Percentiles rank a stretch among this genome's conserved stretches.
These are phyloP conservation scores for Neofusicoccum sp. DNA, from an alignment of 2,329 filamentous ascomycete genomes.

Conservation along the genomic window DNA sequence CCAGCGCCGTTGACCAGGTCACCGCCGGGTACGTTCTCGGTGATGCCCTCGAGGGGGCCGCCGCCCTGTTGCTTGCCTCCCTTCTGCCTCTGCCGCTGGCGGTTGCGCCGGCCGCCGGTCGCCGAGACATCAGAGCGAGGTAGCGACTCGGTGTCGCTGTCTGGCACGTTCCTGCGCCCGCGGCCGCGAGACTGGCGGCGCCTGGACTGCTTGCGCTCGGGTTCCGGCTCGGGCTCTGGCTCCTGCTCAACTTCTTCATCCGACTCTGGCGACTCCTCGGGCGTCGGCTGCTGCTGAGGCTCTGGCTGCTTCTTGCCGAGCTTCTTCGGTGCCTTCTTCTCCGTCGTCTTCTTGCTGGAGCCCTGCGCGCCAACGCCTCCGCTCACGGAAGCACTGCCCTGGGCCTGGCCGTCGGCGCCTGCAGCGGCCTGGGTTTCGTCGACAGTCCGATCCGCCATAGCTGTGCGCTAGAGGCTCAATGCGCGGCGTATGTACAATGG, in stretches of 20 bases:
- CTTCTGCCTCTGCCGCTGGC: slow-evolving; percentile 54
- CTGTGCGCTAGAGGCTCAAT: slow-evolving; percentile 1
- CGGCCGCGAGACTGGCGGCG: slow-evolving; percentile 55
- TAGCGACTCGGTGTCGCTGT: slow-evolving; percentile 58
- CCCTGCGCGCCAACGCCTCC: slow-evolving; percentile 23
- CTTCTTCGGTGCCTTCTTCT: slow-evolving; percentile 55
- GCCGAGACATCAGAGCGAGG: slow-evolving; percentile 57
- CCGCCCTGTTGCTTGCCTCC: slow-evolving; percentile 46
- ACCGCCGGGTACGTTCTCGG: slow-evolving; percentile 56
- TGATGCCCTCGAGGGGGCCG: slow-evolving; percentile 58
- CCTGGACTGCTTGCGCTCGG: slow-evolving; percentile 46
- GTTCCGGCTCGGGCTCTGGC: slow-evolving; percentile 49
- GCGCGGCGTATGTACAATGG: slow-evolving; percentile 10
- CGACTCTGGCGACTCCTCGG: slow-evolving; percentile 40
- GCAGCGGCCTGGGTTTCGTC: slow-evolving; percentile 28
- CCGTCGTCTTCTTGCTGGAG: slow-evolving; percentile 42
- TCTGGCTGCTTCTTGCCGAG: slow-evolving; percentile 47
- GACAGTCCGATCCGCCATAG: slow-evolving; percentile 27
- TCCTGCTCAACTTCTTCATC: slow-evolving; percentile 50
- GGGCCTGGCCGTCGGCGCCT: slow-evolving; percentile 28
- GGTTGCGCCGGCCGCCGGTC: slow-evolving; percentile 58
- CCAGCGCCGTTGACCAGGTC: slow-evolving; percentile 56
- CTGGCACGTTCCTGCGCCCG: slow-evolving; percentile 45
- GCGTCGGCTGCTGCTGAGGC: slow-evolving; percentile 51
- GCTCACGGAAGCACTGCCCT: slow-evolving; percentile 30